Percentiles rank a stretch among this genome's conserved stretches.
Evolutionary conservation across 495 filamentous ascomycete species (phyloP).

Genomic region (Filosporella fistucella): DNA sequence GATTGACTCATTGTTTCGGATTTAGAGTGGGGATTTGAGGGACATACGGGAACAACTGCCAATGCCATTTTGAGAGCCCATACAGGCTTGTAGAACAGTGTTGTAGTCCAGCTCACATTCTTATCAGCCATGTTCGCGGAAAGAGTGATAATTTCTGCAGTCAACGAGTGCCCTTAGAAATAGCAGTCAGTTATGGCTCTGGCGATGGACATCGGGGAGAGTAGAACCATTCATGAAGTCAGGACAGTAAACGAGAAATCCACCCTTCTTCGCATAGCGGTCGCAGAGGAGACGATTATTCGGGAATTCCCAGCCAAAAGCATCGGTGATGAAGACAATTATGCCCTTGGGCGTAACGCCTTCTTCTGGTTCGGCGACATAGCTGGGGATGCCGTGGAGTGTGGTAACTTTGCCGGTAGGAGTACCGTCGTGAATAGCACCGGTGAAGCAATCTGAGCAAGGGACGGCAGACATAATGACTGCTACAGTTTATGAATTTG

Average conservation of each 20-base stretch:
- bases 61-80: slow-evolving; percentile 10
- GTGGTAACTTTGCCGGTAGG: slow-evolving; percentile 26
- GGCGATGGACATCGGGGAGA: background rate
- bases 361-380: slow-evolving; percentile 37
- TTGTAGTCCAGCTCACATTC: slow-evolving; percentile 13
- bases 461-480: too few species aligned
- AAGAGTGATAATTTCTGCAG: slow-evolving; percentile 7
- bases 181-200: background rate
- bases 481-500: too few species aligned
- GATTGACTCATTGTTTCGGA: too few species aligned
- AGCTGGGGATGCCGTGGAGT: slow-evolving; percentile 46
- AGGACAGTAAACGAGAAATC: slow-evolving; percentile 47
- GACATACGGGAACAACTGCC: too few species aligned
- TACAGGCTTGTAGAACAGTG: slow-evolving; percentile 19
- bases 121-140: background rate
- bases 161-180: background rate
- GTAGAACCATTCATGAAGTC: slow-evolving; percentile 56
- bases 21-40: too few species aligned
- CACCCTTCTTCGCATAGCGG: slow-evolving; percentile 42
- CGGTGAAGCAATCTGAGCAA: slow-evolving; percentile 21
- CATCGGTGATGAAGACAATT: slow-evolving; percentile 53
- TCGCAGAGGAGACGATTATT: slow-evolving; percentile 53
- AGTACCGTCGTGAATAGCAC: slow-evolving; percentile 3
- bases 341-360: slow-evolving; percentile 35
- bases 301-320: slow-evolving; percentile 53